Base-by-base conservation (phyloP, 1,139 yeast species). In the Geotrichum fermentans region DNA sequence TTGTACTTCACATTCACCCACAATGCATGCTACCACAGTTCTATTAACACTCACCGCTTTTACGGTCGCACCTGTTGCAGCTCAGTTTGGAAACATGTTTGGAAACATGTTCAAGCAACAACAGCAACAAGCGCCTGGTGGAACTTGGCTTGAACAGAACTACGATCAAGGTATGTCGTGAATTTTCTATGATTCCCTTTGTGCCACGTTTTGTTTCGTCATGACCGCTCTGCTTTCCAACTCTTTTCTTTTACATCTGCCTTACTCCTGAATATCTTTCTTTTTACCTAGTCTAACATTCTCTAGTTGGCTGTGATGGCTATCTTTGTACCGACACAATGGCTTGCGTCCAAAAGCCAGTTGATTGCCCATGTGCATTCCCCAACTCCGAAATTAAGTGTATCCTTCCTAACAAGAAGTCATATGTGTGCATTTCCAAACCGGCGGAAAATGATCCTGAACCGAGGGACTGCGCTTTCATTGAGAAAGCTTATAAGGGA, bases 331-430 rank as follows among this genome's bases (percentile, higher is more conserved):
- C 86, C 2, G 95, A 83, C 58, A 88, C 97, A 0, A 72, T 80
- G 43, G 72, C 74, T 8, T 92, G 98, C 68, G 98, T 86, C 0
- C 73, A 75, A 6, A 63, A 68, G 1, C 80, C 89, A 0, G 62
- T 74, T 21, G 82, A 82, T 50, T 92, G 98, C 64, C 96, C 97
- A 1, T 92, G 98, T 65, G 89, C 88, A 8, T 90, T 78, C 62
- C 92, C 96, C 1, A 79, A 80, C 48, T 82, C 95, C 1, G 96
- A 92, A 64, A 63, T 85, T 55, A 82, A 88, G 60, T 92, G 98
- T 64, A 65, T 75, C 5, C 70, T 87, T 46, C 95, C 97, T 0
- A 80, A 78, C 53, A 75, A 79, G 21, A 73, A 77, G 50, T 71
- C 71, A 46, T 83, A 72, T 61, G 73, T 89, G 13, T 92, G 98